Percentiles rank a stretch among this genome's conserved stretches.
These are phyloP conservation scores for Trametes pubescens DNA, from an alignment of 1,284 basidiomycete genomes.

Conservation along the genomic window DNA sequence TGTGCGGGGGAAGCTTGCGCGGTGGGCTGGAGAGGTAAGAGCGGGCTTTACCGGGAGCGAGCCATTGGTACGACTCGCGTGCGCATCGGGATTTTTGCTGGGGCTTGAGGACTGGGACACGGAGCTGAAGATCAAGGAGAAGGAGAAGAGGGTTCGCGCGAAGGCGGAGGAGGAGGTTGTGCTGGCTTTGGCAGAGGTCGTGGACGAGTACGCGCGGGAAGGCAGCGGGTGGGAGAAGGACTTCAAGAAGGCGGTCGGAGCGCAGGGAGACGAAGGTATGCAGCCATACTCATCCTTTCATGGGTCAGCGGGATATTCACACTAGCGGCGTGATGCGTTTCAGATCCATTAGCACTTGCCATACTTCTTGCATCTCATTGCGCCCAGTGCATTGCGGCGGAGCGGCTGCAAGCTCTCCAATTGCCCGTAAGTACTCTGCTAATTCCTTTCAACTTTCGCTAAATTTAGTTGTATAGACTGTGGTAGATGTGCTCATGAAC, in stretches of 20 bases:
- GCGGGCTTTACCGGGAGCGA: constrained; percentile 71
- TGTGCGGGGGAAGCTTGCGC: constrained; percentile 48
- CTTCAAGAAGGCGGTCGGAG: constrained; percentile 54
- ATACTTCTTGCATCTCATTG: constrained; percentile 65
- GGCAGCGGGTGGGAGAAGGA: constrained; percentile 69
- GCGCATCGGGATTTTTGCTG: constrained; percentile 67
- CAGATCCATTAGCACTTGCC: constrained; percentile 46
- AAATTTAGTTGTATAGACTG: constrained; percentile 25
- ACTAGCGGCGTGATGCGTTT: constrained; percentile 18
- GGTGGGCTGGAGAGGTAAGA: constrained; percentile 66
- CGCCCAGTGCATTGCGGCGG: constrained; percentile 57
- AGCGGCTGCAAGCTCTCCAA: constrained; percentile 65
- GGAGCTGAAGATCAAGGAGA: constrained; percentile 38
- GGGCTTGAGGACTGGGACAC: constrained; percentile 64
- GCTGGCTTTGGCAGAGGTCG: constrained; percentile 73
- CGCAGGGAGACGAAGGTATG: constrained; percentile 46
- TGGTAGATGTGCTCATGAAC: constrained; percentile 55
- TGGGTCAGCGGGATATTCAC: background rate
- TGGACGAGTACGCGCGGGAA: constrained; percentile 61
- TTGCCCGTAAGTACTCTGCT: constrained; percentile 48
- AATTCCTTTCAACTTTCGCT: background rate
- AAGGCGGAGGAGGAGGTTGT: constrained; percentile 69
- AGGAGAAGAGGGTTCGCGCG: constrained; percentile 38
- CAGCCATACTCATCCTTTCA: background rate
- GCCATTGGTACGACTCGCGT: constrained; percentile 64